Percentiles rank a stretch among this genome's conserved stretches.
Conservation (phyloP, 176 grass and related monocot species). For the Carex parvula region DNA sequence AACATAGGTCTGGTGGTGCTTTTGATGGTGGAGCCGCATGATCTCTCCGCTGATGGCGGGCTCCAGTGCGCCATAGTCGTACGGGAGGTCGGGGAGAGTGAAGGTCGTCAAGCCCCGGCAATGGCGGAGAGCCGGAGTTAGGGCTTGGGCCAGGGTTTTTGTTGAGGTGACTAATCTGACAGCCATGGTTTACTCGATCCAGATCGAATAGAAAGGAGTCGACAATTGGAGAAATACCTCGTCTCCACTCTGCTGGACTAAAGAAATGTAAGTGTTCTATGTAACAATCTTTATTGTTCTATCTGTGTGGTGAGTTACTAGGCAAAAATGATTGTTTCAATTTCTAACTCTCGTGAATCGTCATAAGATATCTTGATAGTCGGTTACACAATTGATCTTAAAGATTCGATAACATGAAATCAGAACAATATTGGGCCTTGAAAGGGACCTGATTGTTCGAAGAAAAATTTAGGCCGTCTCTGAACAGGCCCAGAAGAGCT, state of each 20-base stretch:
- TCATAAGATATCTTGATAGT: neutral
- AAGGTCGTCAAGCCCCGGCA: slow-evolving; percentile 34
- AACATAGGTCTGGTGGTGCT: slow-evolving; percentile 96
- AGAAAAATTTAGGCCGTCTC: neutral
- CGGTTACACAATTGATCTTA: neutral
- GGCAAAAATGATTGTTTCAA: no score
- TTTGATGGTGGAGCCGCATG: slow-evolving; percentile 94
- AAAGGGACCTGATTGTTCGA: neutral
- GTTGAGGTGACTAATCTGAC: slow-evolving; percentile 47
- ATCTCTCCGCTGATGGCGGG: slow-evolving; percentile 87
- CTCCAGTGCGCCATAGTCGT: slow-evolving; percentile 91
- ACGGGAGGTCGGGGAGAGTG: slow-evolving; percentile 74
- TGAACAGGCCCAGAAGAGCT: neutral
- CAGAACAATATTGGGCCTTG: neutral
- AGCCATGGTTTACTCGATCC: slow-evolving; percentile 45
- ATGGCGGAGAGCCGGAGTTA: slow-evolving; percentile 17
- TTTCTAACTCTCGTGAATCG: neutral
- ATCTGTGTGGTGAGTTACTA: neutral
- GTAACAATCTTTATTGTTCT: neutral
- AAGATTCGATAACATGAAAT: neutral
- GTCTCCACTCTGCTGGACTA: neutral
- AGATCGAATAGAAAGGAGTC: neutral
- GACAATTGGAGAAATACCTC: neutral
- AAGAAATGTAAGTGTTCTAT: neutral
- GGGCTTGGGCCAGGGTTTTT: slow-evolving; percentile 39